Evolutionary conservation across 2,329 filamentous ascomycete species (phyloP).

Genomic region (Botryosphaeria agaves): DNA sequence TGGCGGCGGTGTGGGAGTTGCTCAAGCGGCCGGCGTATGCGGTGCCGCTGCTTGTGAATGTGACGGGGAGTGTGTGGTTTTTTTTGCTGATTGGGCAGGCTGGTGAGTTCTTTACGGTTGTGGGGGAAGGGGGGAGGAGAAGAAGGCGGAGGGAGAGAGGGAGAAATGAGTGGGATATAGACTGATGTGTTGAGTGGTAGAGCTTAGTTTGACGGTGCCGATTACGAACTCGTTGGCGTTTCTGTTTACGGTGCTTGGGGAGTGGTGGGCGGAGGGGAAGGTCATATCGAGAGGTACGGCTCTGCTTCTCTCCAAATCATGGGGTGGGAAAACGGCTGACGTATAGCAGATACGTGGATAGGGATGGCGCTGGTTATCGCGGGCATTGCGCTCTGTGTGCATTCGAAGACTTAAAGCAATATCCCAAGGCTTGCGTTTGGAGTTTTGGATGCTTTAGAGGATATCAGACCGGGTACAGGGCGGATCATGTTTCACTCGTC

Average conservation of each 20-base stretch:
- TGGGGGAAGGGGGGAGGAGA: not conserved
- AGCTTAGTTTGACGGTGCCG: slow-evolving; percentile 82
- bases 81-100: slow-evolving; percentile 86
- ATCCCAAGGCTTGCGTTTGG: too few species aligned
- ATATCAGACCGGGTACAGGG: too few species aligned
- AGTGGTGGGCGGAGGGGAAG: slow-evolving; percentile 90
- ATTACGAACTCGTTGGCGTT: slow-evolving; percentile 92
- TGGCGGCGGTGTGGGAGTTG: slow-evolving; percentile 63
- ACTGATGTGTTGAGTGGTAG: slow-evolving; percentile 30
- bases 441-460: too few species aligned
- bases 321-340: slow-evolving; percentile 6
- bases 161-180: not conserved
- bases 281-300: slow-evolving; percentile 61
- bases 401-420: slow-evolving; percentile 30
- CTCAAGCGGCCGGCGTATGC: slow-evolving; percentile 70
- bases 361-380: slow-evolving; percentile 65
- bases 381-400: slow-evolving; percentile 72
- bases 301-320: not conserved
- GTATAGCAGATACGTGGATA: slow-evolving; percentile 52
- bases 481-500: too few species aligned
- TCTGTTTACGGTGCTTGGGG: slow-evolving; percentile 84
- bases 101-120: slow-evolving; percentile 40
- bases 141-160: not conserved
- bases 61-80: slow-evolving; percentile 93
- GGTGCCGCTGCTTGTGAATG: slow-evolving; percentile 66